These are phyloP conservation scores for Ophiostoma populinum DNA, from an alignment of 2,329 filamentous ascomycete species.

Conservation along the genomic window DNA sequence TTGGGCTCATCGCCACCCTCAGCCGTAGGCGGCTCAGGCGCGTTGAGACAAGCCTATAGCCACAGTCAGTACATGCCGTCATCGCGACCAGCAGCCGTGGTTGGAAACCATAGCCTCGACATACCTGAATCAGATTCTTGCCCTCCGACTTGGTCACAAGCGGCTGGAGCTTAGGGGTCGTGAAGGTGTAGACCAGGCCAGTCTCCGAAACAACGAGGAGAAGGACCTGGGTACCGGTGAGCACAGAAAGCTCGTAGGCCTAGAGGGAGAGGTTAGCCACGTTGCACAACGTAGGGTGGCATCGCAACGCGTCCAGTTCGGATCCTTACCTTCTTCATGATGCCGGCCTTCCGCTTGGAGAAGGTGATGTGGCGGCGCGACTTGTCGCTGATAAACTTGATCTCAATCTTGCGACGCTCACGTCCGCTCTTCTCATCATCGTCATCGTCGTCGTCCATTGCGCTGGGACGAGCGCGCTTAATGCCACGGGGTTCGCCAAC, in stretches of 20 bases:
- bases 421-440: constrained; percentile 95
- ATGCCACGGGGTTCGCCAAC: constrained; percentile 59
- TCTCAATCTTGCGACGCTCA: constrained; percentile 98
- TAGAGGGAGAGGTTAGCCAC: constrained; percentile 10
- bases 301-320: too few relatives aligned
- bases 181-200: constrained; percentile 94
- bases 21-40: constrained; percentile 71
- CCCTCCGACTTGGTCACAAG: constrained; percentile 96
- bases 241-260: constrained; percentile 94
- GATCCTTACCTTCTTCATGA: constrained; percentile 99
- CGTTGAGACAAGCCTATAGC: constrained; percentile 78
- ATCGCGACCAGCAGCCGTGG: too few relatives aligned
- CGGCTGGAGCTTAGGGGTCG: constrained; percentile 93
- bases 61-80: too few relatives aligned
- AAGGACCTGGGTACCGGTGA: constrained; percentile 94
- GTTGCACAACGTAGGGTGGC: too few relatives aligned
- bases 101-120: too few relatives aligned
- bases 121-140: constrained; percentile 97
- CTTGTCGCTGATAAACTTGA: constrained; percentile 99
- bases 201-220: constrained; percentile 95
- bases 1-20: constrained; percentile 61
- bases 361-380: constrained; percentile 98
- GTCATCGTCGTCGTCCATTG: constrained; percentile 86
- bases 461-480: constrained; percentile 73
- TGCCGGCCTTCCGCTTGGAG: constrained; percentile 97